These are phyloP conservation scores for Phialophora expanda DNA, from an alignment of 2,329 filamentous ascomycete species.

Conservation along the genomic window DNA sequence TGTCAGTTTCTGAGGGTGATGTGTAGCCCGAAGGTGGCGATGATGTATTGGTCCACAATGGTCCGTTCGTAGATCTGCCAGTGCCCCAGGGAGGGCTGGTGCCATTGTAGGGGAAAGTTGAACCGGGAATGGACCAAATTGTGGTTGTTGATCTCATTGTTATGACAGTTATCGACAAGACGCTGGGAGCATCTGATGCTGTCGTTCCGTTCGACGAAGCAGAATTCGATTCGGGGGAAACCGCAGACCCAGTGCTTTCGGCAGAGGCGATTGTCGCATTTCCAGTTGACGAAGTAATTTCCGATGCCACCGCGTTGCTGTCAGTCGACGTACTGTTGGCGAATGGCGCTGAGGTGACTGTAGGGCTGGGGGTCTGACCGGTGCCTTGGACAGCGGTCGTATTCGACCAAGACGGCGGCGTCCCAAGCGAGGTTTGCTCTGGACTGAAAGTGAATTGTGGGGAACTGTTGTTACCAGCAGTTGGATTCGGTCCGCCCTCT, in stretches of 20 bases:
- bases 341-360: constrained; percentile 1
- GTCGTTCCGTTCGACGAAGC: neutral
- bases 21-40: constrained; percentile 3
- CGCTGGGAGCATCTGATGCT: constrained; percentile 4
- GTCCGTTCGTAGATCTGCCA: constrained; percentile 2
- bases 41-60: constrained; percentile 20
- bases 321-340: constrained; percentile 5
- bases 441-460: constrained; percentile 12
- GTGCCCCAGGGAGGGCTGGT: constrained; percentile 6
- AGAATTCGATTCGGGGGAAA: constrained; percentile 2
- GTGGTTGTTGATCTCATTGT: constrained; percentile 8
- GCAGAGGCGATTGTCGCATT: constrained; percentile 3
- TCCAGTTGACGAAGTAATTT: neutral
- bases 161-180: constrained; percentile 1
- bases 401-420: neutral
- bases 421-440: constrained; percentile 12
- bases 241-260: neutral
- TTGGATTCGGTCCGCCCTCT: neutral
- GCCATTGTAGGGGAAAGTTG: constrained; percentile 4
- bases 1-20: constrained; percentile 2
- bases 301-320: neutral
- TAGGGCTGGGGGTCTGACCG: neutral
- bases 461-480: constrained; percentile 9
- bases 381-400: neutral
- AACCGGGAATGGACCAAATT: constrained; percentile 2